Percentiles rank a stretch among this genome's conserved stretches.
These are phyloP conservation scores for Fraxinus angustifolia DNA, from an alignment of 305 asterid species.

Conservation along the genomic window DNA sequence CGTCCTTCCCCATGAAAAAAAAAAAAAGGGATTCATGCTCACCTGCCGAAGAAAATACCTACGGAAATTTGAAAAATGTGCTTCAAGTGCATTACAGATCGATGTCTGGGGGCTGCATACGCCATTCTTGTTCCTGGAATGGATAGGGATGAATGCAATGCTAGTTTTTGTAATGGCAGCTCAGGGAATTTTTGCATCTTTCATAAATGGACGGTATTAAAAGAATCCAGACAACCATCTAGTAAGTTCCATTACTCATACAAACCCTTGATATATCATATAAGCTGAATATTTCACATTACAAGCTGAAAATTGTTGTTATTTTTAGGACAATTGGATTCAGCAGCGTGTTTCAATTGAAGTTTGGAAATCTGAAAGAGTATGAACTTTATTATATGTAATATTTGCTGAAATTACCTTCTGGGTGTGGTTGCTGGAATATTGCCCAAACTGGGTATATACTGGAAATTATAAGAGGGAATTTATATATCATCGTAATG, in stretches of 20 bases:
- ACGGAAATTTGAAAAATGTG: background rate
- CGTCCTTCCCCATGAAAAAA: background rate
- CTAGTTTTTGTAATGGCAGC: conserved; percentile 81
- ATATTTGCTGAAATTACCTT: conserved; percentile 76
- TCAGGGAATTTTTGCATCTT: conserved; percentile 67
- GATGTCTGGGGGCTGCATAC: conserved; percentile 55
- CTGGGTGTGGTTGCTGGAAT: conserved; percentile 73
- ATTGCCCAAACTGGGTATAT: conserved; percentile 60
- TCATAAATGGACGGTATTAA: conserved; percentile 74
- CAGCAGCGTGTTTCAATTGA: conserved; percentile 60
- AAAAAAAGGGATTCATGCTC: background rate
- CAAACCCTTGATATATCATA: background rate
- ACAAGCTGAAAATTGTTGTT: background rate
- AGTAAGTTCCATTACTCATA: conserved; percentile 32
- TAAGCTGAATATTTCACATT: background rate
- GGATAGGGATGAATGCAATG: conserved; percentile 97
- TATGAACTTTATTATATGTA: conserved; percentile 63
- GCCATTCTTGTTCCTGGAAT: conserved; percentile 75
- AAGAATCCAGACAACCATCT: conserved; percentile 52
- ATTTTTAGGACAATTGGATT: conserved; percentile 72
- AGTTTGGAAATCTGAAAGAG: conserved; percentile 72
- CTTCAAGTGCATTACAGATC: conserved; percentile 36
- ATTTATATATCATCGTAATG: background rate
- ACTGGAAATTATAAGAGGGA: conserved; percentile 59
- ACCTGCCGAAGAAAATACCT: background rate